Conservation (phyloP, 2,329 filamentous ascomycete genomes). For the Aspergillaceae sp. region DNA sequence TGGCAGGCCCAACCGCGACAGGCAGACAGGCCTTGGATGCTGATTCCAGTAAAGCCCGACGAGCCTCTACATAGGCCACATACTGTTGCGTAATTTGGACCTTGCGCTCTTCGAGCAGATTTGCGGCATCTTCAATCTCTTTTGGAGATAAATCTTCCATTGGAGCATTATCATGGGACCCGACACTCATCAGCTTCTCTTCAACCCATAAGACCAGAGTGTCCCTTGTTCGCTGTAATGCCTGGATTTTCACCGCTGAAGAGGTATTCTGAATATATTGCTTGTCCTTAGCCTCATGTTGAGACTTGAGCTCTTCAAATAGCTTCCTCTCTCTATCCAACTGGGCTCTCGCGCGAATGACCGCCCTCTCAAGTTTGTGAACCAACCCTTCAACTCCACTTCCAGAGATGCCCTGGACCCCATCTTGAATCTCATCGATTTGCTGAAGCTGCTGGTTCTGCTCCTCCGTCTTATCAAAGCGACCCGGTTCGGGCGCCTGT, state of each 20-base stretch:
- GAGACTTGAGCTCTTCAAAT: conserved; percentile 24
- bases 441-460: conserved; percentile 8
- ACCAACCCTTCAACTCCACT: conserved; percentile 25
- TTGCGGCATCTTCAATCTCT: conserved; percentile 23
- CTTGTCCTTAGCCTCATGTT: conserved; percentile 7
- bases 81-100: conserved; percentile 28
- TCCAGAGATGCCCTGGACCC: conserved; percentile 3
- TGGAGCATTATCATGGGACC: conserved; percentile 20
- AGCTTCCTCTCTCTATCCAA: conserved; percentile 29
- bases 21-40: conserved; percentile 30
- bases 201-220: conserved; percentile 46
- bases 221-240: conserved; percentile 39
- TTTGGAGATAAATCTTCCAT: conserved; percentile 20
- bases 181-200: conserved; percentile 35
- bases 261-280: conserved; percentile 1
- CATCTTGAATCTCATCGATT: conserved; percentile 12
- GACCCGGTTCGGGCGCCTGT: conserved; percentile 12
- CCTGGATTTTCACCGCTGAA: conserved; percentile 20
- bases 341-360: conserved; percentile 29
- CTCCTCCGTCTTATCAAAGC: conserved; percentile 13
- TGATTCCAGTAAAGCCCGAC: conserved; percentile 26
- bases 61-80: conserved; percentile 26
- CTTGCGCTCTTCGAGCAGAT: conserved; percentile 24
- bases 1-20: conserved; percentile 15
- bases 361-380: conserved; percentile 31